Base-by-base conservation (phyloP, 2,329 filamentous ascomycete species). In the Fusarium goolgardi region DNA sequence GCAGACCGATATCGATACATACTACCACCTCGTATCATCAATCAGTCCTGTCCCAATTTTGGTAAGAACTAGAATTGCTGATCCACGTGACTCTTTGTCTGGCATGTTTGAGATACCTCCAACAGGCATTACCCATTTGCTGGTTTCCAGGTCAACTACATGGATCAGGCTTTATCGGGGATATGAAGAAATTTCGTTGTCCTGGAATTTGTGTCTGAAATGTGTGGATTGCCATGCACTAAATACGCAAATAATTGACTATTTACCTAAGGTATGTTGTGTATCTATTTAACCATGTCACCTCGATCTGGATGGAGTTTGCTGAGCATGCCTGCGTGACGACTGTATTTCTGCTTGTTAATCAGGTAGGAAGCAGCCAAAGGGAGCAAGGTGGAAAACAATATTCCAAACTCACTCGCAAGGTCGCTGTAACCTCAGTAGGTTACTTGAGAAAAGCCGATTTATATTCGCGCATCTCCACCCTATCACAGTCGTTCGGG, bases 401-500 rank as follows among this genome's bases (percentile, higher is more conserved):
- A 25, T 25, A 9, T 10, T 16, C 10, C 31, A 20, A 39, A 54
- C 43, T 20, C 40, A 18, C n/a, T 47, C 20, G 23, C 44, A 69
- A 54, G 52, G 51, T 39, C 20, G 63, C 13, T 47, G 35, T 32
- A 44, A 53, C 29, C 21, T 25, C 18, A 18, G 20, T 59, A 27
- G 32, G 47, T 29, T 27, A 25, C 46, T 35, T 31, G 44, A 53
- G 49, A 59, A 67, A 58, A 73, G 71, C 73, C 75, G 73, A 75
- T 65, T 73, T 73, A 77, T 77, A 77, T 78, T 78, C 76, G 75
- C 75, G 75, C 76, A 77, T 71, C 74, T 69, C 76, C 76, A 77
- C 76, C 69, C 64, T 59, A 66, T 73, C 59, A 73, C 57, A 63
- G 70, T 59, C 46, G 40, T 63, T 52, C 61, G 65, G 70, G 51